Conservation (phyloP, 768 basidiomycete genomes). For the Kwoniella sp. region DNA sequence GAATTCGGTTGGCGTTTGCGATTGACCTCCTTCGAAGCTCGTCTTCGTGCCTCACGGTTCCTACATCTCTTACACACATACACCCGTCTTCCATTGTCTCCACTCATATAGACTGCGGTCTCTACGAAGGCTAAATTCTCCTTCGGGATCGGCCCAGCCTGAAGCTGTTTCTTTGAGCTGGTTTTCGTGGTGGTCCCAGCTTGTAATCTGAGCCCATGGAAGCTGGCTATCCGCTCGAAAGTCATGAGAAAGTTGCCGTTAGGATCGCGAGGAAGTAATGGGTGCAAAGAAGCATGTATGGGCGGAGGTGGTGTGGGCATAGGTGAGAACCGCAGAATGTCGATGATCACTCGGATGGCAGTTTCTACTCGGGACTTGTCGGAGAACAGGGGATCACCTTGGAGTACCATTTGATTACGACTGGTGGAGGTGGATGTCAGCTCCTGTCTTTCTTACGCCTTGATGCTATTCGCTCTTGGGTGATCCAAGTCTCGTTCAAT, state of each 20-base stretch:
- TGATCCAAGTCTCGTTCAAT: neutral
- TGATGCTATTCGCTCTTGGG: neutral
- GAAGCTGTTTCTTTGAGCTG: slow-evolving; percentile 47
- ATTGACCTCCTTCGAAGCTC: slow-evolving; percentile 42
- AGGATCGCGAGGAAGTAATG: slow-evolving; percentile 27
- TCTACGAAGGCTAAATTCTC: slow-evolving; percentile 45
- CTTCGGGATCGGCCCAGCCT: slow-evolving; percentile 35
- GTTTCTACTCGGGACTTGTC: slow-evolving; percentile 50
- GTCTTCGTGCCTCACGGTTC: slow-evolving; percentile 41
- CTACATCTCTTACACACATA: slow-evolving; percentile 53
- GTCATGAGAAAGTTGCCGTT: slow-evolving; percentile 29
- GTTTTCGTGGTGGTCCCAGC: slow-evolving; percentile 47
- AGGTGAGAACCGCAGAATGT: slow-evolving; percentile 40
- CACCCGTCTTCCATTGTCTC: slow-evolving; percentile 46
- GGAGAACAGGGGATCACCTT: slow-evolving; percentile 49
- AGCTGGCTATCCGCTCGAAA: slow-evolving; percentile 40
- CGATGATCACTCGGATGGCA: slow-evolving; percentile 49
- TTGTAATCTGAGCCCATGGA: slow-evolving; percentile 41
- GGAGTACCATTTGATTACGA: slow-evolving; percentile 36
- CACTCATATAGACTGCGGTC: slow-evolving; percentile 52
- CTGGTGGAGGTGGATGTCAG: slow-evolving; percentile 11
- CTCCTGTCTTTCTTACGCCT: neutral
- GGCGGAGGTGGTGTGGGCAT: slow-evolving; percentile 17
- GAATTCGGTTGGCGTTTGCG: slow-evolving; percentile 37
- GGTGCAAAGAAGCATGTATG: slow-evolving; percentile 27